Evolutionary conservation across 2,329 filamentous ascomycete genomes (phyloP).

Genomic region (Botrytis cinerea): DNA sequence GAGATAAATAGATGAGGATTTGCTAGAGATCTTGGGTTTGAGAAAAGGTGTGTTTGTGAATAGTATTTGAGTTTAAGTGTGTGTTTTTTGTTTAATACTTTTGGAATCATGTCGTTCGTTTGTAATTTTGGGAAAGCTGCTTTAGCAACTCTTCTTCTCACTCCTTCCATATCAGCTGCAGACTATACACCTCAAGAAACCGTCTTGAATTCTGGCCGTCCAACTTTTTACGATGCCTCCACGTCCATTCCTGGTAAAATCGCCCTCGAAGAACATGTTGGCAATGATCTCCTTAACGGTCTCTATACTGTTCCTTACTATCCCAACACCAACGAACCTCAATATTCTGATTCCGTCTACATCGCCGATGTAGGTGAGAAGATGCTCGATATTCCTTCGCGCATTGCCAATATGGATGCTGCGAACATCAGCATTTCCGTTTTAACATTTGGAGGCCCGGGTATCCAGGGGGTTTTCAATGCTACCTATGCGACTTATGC

Average conservation of each 20-base stretch:
- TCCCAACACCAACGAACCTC: conserved; percentile 11
- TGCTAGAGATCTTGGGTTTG: neutral
- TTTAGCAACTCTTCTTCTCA: neutral
- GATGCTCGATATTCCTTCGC: conserved; percentile 22
- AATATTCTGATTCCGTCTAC: neutral
- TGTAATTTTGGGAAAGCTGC: neutral
- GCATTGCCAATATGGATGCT: conserved; percentile 29
- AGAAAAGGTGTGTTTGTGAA: neutral
- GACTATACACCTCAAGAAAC: conserved; percentile 5
- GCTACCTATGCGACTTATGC: conserved; percentile 25
- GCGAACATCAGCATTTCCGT: conserved; percentile 29
- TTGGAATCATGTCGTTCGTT: neutral
- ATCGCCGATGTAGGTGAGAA: neutral
- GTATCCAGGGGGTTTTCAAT: conserved; percentile 35
- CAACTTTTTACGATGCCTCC: neutral
- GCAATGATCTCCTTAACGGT: neutral
- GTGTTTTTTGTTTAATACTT: neutral
- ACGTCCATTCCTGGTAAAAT: conserved; percentile 14
- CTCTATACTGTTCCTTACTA: conserved; percentile 7
- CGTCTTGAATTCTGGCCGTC: conserved; percentile 6
- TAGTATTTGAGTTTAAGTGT: neutral
- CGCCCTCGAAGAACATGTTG: conserved; percentile 15
- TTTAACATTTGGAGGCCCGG: conserved; percentile 26
- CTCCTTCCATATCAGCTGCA: neutral
- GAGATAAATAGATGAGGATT: neutral